These are phyloP conservation scores for Rosellinia necatrix DNA, from an alignment of 2,329 filamentous ascomycete species.

Conservation along the genomic window DNA sequence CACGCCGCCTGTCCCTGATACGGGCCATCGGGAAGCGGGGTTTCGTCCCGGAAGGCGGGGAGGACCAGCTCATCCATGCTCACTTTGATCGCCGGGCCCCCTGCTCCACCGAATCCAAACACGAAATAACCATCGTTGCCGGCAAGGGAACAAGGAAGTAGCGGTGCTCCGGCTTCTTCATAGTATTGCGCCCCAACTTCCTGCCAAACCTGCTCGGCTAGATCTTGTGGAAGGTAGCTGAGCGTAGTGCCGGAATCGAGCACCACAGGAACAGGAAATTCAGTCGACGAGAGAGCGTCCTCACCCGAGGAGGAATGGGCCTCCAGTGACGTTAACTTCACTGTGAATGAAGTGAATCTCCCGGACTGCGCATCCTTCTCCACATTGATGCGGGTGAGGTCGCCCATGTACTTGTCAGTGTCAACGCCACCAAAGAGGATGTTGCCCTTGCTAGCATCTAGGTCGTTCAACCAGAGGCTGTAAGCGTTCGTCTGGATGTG, in stretches of 20 bases:
- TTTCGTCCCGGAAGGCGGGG: slow-evolving; percentile 45
- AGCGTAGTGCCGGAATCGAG: slow-evolving; percentile 78
- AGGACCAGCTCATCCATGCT: slow-evolving; percentile 62
- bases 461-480: slow-evolving; percentile 69
- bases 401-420: slow-evolving; percentile 71
- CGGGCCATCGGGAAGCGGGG: slow-evolving; percentile 46
- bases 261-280: slow-evolving; percentile 61
- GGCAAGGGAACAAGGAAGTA: slow-evolving; percentile 56
- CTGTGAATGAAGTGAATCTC: slow-evolving; percentile 52
- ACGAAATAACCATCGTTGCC: slow-evolving; percentile 53
- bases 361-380: slow-evolving; percentile 48
- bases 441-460: slow-evolving; percentile 65
- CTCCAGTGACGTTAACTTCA: slow-evolving; percentile 53
- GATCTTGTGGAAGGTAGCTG: slow-evolving; percentile 67
- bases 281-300: slow-evolving; percentile 49
- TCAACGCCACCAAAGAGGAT: slow-evolving; percentile 85
- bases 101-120: slow-evolving; percentile 57
- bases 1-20: slow-evolving; percentile 55
- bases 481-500: slow-evolving; percentile 71
- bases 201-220: slow-evolving; percentile 58
- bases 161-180: slow-evolving; percentile 43
- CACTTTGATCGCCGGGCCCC: slow-evolving; percentile 56
- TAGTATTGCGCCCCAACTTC: slow-evolving; percentile 61
- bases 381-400: slow-evolving; percentile 65
- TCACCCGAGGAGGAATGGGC: slow-evolving; percentile 55